A percentile compares a stretch with the other conserved stretches of the same genome.
These are phyloP conservation scores for Lizanozyma gosingica DNA, from an alignment of 1,139 yeast genomes.

Conservation along the genomic window DNA sequence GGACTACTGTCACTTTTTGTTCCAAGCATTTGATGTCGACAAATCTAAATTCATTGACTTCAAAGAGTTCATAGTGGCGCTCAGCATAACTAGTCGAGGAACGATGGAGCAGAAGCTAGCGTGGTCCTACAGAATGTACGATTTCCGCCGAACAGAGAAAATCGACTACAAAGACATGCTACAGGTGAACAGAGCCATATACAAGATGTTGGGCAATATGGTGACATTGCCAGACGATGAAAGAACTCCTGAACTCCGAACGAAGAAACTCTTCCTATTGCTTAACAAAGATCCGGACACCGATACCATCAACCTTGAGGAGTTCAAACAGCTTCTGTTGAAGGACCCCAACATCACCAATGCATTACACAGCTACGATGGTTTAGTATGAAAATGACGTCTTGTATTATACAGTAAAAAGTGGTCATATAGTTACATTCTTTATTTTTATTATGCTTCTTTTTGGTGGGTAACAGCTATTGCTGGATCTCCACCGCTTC, in stretches of 20 bases:
- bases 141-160: constrained; percentile 67
- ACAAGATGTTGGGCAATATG: constrained; percentile 95
- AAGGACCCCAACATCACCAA: constrained; percentile 74
- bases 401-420: neutral
- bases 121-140: constrained; percentile 87
- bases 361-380: constrained; percentile 75
- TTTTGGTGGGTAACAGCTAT: too few relatives aligned
- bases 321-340: constrained; percentile 74
- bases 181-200: constrained; percentile 72
- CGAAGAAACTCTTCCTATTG: constrained; percentile 65
- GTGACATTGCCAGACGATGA: constrained; percentile 88
- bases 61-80: constrained; percentile 83
- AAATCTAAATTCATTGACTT: constrained; percentile 79
- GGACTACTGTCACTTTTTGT: constrained; percentile 81
- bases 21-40: constrained; percentile 82
- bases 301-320: constrained; percentile 60
- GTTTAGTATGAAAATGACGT: constrained; percentile 42
- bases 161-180: constrained; percentile 73
- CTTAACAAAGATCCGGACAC: constrained; percentile 67
- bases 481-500: constrained; percentile 39
- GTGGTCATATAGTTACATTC: neutral
- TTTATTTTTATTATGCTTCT: too few relatives aligned
- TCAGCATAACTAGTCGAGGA: constrained; percentile 86
- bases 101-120: constrained; percentile 74
- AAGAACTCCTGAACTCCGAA: constrained; percentile 82